These are phyloP conservation scores for Teratosphaeria viscida DNA, from an alignment of 2,329 filamentous ascomycete genomes.

Conservation along the genomic window DNA sequence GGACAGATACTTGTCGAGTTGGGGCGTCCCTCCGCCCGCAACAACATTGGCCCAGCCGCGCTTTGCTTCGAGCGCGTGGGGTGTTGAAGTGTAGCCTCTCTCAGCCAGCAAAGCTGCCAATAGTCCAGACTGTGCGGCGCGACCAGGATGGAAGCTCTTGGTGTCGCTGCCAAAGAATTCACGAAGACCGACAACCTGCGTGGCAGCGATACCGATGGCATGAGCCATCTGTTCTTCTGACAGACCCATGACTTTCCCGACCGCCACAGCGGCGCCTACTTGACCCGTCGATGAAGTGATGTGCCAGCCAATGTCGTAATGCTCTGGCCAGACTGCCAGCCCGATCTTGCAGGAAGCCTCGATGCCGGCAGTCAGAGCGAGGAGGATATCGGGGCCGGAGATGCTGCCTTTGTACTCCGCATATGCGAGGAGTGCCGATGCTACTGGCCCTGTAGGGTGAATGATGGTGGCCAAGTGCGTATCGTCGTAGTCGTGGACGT, in stretches of 20 bases:
- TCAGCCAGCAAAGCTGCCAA: conserved; percentile 37
- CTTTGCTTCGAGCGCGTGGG: conserved; percentile 40
- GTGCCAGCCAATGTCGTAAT: conserved; percentile 49
- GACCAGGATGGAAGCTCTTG: conserved; percentile 46
- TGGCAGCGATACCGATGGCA: conserved; percentile 44
- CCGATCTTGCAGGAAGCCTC: conserved; percentile 45
- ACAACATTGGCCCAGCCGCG: conserved; percentile 46
- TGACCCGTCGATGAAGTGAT: conserved; percentile 44
- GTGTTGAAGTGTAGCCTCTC: conserved; percentile 41
- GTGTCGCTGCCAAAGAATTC: conserved; percentile 48
- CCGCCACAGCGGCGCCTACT: conserved; percentile 43
- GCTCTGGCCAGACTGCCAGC: conserved; percentile 42
- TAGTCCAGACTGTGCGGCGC: conserved; percentile 43
- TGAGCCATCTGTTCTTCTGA: conserved; percentile 33
- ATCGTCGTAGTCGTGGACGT: conserved; percentile 49
- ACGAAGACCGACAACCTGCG: conserved; percentile 43
- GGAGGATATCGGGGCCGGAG: conserved; percentile 39
- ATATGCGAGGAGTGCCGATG: conserved; percentile 40
- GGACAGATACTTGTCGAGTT: conserved; percentile 30
- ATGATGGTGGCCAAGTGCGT: conserved; percentile 48
- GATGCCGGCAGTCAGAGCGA: conserved; percentile 42
- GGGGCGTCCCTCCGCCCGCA: conserved; percentile 28
- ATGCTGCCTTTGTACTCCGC: conserved; percentile 33
- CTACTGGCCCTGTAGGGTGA: conserved; percentile 44
- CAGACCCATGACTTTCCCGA: conserved; percentile 38